Conservation (phyloP, 208 protist species). For the Novymonas esmeraldas region DNA sequence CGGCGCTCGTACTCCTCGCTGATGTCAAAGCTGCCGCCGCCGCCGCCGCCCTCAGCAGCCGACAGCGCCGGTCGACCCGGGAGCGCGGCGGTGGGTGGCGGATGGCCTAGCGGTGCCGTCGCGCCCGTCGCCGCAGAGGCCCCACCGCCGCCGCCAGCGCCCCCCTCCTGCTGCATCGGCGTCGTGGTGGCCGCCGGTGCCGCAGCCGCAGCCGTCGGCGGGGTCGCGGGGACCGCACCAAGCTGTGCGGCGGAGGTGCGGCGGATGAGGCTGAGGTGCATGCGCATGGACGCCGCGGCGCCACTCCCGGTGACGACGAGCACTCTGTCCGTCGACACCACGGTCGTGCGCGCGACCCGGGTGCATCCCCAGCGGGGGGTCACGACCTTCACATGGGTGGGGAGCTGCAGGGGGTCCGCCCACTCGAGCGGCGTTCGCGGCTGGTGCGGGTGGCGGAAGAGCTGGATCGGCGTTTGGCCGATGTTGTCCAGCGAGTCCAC, state of each 20-base stretch:
- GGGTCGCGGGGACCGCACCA: background rate
- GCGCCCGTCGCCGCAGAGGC: background rate
- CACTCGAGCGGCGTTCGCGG: slow-evolving; percentile 42
- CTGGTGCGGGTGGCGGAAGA: slow-evolving; percentile 93
- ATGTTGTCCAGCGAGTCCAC: slow-evolving; percentile 96
- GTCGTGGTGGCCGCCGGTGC: background rate
- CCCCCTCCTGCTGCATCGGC: background rate
- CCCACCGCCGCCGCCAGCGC: background rate
- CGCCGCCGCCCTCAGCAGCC: slow-evolving; percentile 6
- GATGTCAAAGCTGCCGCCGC: slow-evolving; percentile 63
- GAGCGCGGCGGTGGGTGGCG: background rate
- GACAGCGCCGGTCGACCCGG: background rate
- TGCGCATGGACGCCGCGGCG: slow-evolving; percentile 29
- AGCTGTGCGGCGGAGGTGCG: slow-evolving; percentile 1
- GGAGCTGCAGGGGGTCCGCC: slow-evolving; percentile 41
- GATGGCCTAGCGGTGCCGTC: background rate
- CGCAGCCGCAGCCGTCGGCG: background rate
- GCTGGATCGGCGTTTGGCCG: slow-evolving; percentile 97
- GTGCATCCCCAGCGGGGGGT: slow-evolving; percentile 50
- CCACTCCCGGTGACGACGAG: slow-evolving; percentile 31
- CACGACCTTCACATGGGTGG: slow-evolving; percentile 46
- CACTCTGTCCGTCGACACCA: slow-evolving; percentile 31
- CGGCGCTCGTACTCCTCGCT: slow-evolving; percentile 66
- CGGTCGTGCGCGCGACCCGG: slow-evolving; percentile 43
- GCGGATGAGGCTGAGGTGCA: slow-evolving; percentile 32